Conservation (phyloP, 495 filamentous ascomycete genomes). For the Cercophora samala region DNA sequence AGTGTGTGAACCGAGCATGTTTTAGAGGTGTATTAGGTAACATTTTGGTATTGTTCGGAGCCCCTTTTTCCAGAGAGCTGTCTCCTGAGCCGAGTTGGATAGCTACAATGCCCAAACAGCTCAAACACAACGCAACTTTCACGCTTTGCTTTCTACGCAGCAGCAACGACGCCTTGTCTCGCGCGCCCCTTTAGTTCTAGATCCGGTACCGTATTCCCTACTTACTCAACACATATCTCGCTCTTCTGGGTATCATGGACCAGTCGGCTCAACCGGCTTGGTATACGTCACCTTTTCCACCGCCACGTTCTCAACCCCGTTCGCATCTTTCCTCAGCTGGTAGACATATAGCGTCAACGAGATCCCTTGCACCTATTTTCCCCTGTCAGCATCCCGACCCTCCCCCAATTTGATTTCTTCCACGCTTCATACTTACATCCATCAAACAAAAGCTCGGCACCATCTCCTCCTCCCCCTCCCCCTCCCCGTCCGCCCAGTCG, state of each 20-base stretch:
- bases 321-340: conserved; percentile 84
- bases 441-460: conserved; percentile 97
- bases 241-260: conserved; percentile 31
- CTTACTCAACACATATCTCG: not conserved
- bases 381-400: conserved; percentile 18
- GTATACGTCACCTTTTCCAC: conserved; percentile 98
- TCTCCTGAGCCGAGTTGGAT: not conserved
- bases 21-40: not conserved
- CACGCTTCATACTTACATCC: conserved; percentile 70
- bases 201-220: conserved; percentile 13
- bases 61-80: not conserved
- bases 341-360: conserved; percentile 97
- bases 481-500: conserved; percentile 59
- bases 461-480: conserved; percentile 73
- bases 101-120: not conserved
- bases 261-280: conserved; percentile 63
- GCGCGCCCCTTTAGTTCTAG: not conserved
- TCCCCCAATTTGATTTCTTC: too few species aligned
- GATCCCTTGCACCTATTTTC: conserved; percentile 84
- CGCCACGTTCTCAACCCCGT: conserved; percentile 85
- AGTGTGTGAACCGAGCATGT: not conserved
- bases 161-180: not conserved
- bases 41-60: not conserved
- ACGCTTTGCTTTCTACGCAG: not conserved
- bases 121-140: not conserved